A percentile compares a stretch with the other conserved stretches of the same genome.
phyloP scores from a whole-genome alignment of 768 basidiomycete genomes.

The Xerocomellus dryophilus region DNA sequence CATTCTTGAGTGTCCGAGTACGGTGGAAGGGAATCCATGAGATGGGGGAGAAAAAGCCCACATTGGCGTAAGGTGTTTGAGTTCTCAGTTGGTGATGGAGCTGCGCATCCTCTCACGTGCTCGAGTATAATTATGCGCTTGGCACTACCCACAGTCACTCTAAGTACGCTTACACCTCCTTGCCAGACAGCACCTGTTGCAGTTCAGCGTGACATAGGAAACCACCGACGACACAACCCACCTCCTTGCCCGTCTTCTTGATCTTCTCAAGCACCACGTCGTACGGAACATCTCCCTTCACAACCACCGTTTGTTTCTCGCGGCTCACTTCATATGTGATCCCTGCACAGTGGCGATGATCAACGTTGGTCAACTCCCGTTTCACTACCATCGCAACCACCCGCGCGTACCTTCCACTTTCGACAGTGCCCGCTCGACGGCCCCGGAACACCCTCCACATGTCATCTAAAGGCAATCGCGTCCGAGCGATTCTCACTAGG shows the following conservation, averaged over 20 bases:
- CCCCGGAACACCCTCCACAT: slow-evolving; percentile 83
- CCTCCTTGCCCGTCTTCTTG: slow-evolving; percentile 92
- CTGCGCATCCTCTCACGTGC: background rate
- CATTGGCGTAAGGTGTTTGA: background rate
- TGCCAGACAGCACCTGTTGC: slow-evolving; percentile 45
- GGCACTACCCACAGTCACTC: background rate
- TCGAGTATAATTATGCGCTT: background rate
- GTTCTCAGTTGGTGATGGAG: background rate
- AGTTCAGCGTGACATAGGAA: background rate
- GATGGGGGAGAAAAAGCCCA: background rate
- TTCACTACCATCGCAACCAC: background rate
- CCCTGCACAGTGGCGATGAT: background rate
- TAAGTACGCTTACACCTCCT: slow-evolving; percentile 18
- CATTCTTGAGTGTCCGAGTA: slow-evolving; percentile 46
- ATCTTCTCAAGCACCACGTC: slow-evolving; percentile 70
- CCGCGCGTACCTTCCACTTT: slow-evolving; percentile 46
- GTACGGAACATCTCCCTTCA: slow-evolving; percentile 57
- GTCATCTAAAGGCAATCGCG: slow-evolving; percentile 60
- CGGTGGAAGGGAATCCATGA: slow-evolving; percentile 44
- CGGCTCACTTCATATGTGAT: slow-evolving; percentile 58
- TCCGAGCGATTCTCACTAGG: background rate
- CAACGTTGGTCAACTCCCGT: slow-evolving; percentile 3
- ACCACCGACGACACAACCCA: slow-evolving; percentile 26
- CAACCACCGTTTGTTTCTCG: slow-evolving; percentile 68
- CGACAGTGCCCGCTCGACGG: slow-evolving; percentile 68